phyloP scores from a whole-genome alignment of 352 stramenopile genomes.

The Pythium pectinolyticum region DNA sequence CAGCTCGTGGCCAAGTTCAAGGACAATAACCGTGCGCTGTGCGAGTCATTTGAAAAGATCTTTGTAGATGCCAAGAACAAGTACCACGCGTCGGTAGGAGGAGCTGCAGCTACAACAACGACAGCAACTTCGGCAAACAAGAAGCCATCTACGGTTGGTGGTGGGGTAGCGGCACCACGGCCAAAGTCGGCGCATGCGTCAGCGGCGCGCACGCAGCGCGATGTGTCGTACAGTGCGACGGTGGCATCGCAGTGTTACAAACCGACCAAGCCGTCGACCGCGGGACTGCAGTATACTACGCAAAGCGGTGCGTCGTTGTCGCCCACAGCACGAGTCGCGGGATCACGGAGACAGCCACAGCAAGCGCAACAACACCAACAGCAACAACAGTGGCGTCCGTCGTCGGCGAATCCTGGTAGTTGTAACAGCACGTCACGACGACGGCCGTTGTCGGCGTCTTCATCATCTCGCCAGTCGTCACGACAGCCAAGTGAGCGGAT shows the following conservation, averaged over 20 bases:
- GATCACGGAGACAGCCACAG: background rate
- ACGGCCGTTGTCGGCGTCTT: conserved; percentile 21
- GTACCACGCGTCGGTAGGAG: no score
- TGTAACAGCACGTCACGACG: conserved; percentile 2
- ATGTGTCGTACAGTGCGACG: conserved; percentile 62
- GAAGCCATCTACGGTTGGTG: conserved; percentile 11
- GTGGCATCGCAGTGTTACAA: conserved; percentile 70
- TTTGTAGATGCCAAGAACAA: conserved; percentile 71
- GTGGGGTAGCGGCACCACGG: no score
- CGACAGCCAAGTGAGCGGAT: background rate
- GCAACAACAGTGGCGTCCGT: conserved; percentile 6
- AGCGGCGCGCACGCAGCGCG: conserved; percentile 2
- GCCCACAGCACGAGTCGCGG: background rate
- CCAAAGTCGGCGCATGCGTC: conserved; percentile 44
- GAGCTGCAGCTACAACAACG: conserved; percentile 4
- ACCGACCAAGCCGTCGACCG: conserved; percentile 41
- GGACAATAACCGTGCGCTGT: conserved; percentile 60
- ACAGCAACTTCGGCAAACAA: conserved; percentile 21
- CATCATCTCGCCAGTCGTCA: conserved; percentile 1
- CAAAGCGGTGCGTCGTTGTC: conserved; percentile 13
- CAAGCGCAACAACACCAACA: background rate
- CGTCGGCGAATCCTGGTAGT: conserved; percentile 9
- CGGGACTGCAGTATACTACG: conserved; percentile 36
- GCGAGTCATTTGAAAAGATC: conserved; percentile 72
- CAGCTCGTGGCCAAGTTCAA: conserved; percentile 66